Base-by-base conservation (phyloP, 208 protist species). In the Trypanosoma mega region DNA sequence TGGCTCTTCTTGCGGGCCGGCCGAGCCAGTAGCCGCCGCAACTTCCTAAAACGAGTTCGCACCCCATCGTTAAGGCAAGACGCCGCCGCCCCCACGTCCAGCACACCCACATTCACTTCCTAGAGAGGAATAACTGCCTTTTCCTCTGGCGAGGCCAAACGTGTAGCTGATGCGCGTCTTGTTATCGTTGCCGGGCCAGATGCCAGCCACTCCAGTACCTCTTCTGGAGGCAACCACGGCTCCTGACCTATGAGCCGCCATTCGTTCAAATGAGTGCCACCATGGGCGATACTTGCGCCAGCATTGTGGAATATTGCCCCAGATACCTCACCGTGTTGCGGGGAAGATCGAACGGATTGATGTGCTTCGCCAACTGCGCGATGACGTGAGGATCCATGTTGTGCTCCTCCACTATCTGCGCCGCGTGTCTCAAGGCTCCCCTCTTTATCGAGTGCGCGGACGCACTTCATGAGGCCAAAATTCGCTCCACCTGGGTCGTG, bases 111-210 rank as follows among this genome's bases (percentile, higher is more conserved):
- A 2, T 52, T 4, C 16, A 52, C 47, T 27, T 52, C 24, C 29
- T 34, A 26, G 8, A 52, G 26, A 12, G 24, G 1, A 52, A 52
- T 52, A 33, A n/a, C 1, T 34, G 26, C 4, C 33, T 52, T 26
- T 18, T 52, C 47, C 9, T 52, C 26, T 52, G 47, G 18, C 18
- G 47, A 52, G 7, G 47, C 47, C 7, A 52, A 30, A 3, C 47
- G 47, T 2, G 47, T 34, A 34, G 14, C 2, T 8, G 23, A 27
- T 26, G 1, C 11, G 1, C 47, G 24, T 21, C 47, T 20, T n/a
- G 3, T 52, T 3, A 52, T 52, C 2, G 47, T 33, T 21, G 7
- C 18, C 1, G 1, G 26, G 16, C 47, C 24, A 2, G 5, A 5
- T n/a, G 12, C 11, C 26, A n/a, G 34, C 12, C 34, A 39, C 12